Conservation (phyloP, 2,329 filamentous ascomycete species). For the Epichloe sibirici region DNA sequence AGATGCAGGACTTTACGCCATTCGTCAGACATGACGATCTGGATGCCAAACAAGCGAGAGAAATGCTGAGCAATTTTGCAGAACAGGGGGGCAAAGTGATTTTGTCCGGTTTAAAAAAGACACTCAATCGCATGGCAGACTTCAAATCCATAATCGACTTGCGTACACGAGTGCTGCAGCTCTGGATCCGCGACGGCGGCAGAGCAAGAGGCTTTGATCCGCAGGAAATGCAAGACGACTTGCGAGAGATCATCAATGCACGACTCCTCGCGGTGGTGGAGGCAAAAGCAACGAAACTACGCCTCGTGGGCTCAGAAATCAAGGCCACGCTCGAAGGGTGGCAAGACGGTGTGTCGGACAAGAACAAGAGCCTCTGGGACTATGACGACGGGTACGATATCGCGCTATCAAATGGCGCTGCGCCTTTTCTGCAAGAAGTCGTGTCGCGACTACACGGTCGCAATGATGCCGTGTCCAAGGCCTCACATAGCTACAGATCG, state of each 20-base stretch:
- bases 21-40: conserved; percentile 76
- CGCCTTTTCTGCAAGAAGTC: conserved; percentile 56
- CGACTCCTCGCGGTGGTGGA: conserved; percentile 54
- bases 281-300: conserved; percentile 50
- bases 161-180: conserved; percentile 56
- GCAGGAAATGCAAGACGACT: conserved; percentile 52
- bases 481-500: conserved; percentile 50
- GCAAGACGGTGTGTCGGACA: conserved; percentile 39
- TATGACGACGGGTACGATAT: conserved; percentile 43
- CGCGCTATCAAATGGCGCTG: conserved; percentile 53
- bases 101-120: conserved; percentile 47
- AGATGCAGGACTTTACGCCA: conserved; percentile 74
- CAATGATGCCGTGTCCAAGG: conserved; percentile 50
- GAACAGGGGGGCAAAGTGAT: conserved; percentile 46
- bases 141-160: conserved; percentile 59
- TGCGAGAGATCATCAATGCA: conserved; percentile 57
- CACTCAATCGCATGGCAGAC: conserved; percentile 47
- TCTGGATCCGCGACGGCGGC: conserved; percentile 61
- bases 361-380: conserved; percentile 54
- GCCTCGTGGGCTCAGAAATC: conserved; percentile 52
- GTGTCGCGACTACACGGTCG: conserved; percentile 60
- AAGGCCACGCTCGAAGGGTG: conserved; percentile 48
- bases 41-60: conserved; percentile 44
- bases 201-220: conserved; percentile 55
- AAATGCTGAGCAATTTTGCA: conserved; percentile 53